Percentiles rank a stretch among this genome's conserved stretches.
Evolutionary conservation across 1,284 basidiomycete genomes (phyloP).

Genomic region (Malassezia caprae): DNA sequence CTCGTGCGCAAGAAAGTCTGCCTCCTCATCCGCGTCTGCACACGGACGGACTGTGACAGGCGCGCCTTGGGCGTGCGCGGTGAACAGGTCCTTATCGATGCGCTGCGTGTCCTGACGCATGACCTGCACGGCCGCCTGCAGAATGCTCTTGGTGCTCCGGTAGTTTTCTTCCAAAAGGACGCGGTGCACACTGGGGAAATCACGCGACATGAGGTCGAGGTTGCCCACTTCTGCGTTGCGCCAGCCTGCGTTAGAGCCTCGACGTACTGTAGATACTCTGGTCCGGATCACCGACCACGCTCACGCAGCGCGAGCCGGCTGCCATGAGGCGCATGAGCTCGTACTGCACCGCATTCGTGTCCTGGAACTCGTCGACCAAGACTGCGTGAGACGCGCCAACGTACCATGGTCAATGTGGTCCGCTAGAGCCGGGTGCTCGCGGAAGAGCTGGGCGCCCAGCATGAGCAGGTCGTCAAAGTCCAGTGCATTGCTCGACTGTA

Average conservation of each 20-base stretch:
- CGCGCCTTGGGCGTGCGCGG: constrained; percentile 59
- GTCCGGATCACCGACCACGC: constrained; percentile 83
- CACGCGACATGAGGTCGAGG: constrained; percentile 33
- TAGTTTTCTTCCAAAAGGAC: constrained; percentile 80
- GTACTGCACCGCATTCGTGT: constrained; percentile 79
- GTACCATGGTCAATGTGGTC: constrained; percentile 58
- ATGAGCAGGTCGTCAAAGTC: constrained; percentile 84
- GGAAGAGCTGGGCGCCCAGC: constrained; percentile 60
- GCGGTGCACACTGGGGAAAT: constrained; percentile 50
- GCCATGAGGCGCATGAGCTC: constrained; percentile 60
- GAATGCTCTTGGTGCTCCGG: constrained; percentile 68
- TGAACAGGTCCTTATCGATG: constrained; percentile 65
- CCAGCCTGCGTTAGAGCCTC: constrained; percentile 56
- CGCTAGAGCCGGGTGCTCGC: constrained; percentile 54
- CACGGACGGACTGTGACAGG: constrained; percentile 48
- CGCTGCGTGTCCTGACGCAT: constrained; percentile 69
- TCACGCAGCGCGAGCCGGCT: constrained; percentile 51
- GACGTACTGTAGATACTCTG: constrained; percentile 64
- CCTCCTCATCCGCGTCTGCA: constrained; percentile 27
- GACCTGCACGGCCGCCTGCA: constrained; percentile 65
- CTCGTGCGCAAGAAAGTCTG: constrained; percentile 58
- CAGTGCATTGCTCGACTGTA: constrained; percentile 61
- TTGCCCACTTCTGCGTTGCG: constrained; percentile 57
- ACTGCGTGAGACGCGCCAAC: constrained; percentile 49
- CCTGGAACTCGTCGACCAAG: constrained; percentile 83